These are phyloP conservation scores for Eremothecium coryli DNA, from an alignment of 1,139 yeast species.

Conservation along the genomic window DNA sequence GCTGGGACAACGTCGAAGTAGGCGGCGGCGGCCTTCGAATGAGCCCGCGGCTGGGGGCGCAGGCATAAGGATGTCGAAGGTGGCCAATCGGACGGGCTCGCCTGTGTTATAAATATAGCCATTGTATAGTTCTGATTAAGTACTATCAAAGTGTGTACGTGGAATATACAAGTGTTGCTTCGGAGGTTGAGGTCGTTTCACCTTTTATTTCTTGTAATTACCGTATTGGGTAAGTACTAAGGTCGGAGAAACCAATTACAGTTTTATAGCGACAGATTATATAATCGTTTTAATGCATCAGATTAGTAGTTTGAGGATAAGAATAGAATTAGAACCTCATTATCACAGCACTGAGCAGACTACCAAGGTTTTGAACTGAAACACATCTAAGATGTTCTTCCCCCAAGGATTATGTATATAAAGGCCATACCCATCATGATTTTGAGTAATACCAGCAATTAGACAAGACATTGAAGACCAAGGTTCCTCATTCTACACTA, in stretches of 20 bases:
- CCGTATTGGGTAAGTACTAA: neutral
- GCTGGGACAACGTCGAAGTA: constrained; percentile 1
- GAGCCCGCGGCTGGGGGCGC: neutral
- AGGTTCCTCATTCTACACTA: neutral
- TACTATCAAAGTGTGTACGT: neutral
- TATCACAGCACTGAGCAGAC: neutral
- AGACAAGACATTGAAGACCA: neutral
- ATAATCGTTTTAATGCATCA: neutral
- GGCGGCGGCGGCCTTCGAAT: constrained; percentile 4
- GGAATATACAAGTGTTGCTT: neutral
- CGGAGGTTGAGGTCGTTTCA: neutral
- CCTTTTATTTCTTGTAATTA: neutral
- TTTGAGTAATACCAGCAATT: neutral
- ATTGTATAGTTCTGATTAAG: neutral
- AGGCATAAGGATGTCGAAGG: constrained; percentile 4
- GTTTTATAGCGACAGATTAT: neutral
- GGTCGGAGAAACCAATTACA: neutral
- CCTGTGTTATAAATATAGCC: neutral
- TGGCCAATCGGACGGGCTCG: constrained; percentile 4
- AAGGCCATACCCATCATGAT: too few species aligned
- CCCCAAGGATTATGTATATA: too few species aligned
- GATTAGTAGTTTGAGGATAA: neutral
- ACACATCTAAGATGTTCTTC: neutral
- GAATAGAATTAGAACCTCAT: neutral
- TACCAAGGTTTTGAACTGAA: neutral